Base-by-base conservation (phyloP, 2,329 filamentous ascomycete species). In the Arthrobotrys pseudoclavata region DNA sequence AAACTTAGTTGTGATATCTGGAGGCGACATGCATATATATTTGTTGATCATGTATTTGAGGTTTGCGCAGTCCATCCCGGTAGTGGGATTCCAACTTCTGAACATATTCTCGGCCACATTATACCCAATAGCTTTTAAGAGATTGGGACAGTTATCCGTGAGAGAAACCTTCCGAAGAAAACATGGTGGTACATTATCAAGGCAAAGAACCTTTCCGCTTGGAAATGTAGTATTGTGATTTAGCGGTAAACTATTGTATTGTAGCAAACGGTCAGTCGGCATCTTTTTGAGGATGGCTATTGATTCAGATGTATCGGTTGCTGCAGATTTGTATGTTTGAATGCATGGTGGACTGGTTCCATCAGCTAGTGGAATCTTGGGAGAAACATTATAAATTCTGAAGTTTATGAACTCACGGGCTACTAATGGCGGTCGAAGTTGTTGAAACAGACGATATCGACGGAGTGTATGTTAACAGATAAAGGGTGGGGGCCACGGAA, bases 21-120 rank as follows among this genome's bases (percentile, higher is more conserved):
- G 26, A n/a, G 50, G 50, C 50, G 50, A 53, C 50, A 53, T 18
- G 24, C 50, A 53, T 31, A 53, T 53, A 18, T 53, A 53, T 18
- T 53, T 53, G 50, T 53, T 31, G 13, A 53, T 12, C 50, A 53
- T 53, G 24, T 53, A 31, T 18, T 31, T 53, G 1, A 53, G 50
- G 15, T 53, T 53, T 7, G 26, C 50, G 10, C 50, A 53, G 12
- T 18, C 50, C 13, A 53, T 29, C 6, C 50, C 50, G 13, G 31
- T n/a, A 31, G 50, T 53, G 6, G 50, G 50, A 22, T 53, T 53
- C 50, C 50, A 53, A 18, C 50, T 53, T 18, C 50, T 29, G 15
- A 53, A 53, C 26, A 53, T 53, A 15, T 31, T 29, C 20, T 53
- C 50, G 0, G 50, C n/a, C 0, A 53, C 26, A 31, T 31, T 31